Conservation (phyloP, 768 basidiomycete species). For the Favolaschia claudopus region DNA sequence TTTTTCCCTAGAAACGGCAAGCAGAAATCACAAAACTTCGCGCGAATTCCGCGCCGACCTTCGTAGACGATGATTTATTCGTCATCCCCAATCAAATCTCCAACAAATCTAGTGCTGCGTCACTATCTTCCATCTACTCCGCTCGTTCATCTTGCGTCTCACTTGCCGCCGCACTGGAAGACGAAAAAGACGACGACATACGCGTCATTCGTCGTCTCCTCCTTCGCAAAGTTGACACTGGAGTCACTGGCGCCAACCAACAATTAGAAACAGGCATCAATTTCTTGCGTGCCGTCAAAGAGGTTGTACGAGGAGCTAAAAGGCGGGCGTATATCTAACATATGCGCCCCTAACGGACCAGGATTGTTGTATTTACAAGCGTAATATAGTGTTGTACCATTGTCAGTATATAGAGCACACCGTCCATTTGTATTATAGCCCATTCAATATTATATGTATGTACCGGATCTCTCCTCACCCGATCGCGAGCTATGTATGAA, state of each 20-base stretch:
- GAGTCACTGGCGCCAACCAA: constrained; percentile 61
- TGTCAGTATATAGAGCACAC: constrained; percentile 4
- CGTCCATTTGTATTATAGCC: constrained; percentile 18
- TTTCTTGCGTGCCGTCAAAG: constrained; percentile 73
- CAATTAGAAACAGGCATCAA: constrained; percentile 65
- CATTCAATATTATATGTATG: constrained; percentile 10
- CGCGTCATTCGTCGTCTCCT: constrained; percentile 68
- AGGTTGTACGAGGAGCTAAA: constrained; percentile 65
- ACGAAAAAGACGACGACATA: constrained; percentile 70
- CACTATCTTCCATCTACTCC: constrained; percentile 51
- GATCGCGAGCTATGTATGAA: too few species aligned
- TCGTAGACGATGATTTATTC: constrained; percentile 27
- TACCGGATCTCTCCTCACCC: too few species aligned
- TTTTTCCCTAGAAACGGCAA: constrained; percentile 55
- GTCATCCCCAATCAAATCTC: constrained; percentile 37
- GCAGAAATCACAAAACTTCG: constrained; percentile 53
- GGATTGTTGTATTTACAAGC: constrained; percentile 13
- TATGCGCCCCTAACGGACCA: not conserved
- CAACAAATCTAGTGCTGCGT: constrained; percentile 48
- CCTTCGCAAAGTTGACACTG: constrained; percentile 68
- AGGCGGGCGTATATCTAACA: constrained; percentile 52
- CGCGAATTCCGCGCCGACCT: constrained; percentile 27
- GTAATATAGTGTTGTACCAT: constrained; percentile 26
- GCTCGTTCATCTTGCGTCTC: constrained; percentile 54
- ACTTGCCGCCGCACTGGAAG: constrained; percentile 55